Evolutionary conservation across 2,329 filamentous ascomycete genomes (phyloP), one percentile per base, ranked within the genome.

Genomic region (Gnomoniopsis smithogilvyi): DNA sequence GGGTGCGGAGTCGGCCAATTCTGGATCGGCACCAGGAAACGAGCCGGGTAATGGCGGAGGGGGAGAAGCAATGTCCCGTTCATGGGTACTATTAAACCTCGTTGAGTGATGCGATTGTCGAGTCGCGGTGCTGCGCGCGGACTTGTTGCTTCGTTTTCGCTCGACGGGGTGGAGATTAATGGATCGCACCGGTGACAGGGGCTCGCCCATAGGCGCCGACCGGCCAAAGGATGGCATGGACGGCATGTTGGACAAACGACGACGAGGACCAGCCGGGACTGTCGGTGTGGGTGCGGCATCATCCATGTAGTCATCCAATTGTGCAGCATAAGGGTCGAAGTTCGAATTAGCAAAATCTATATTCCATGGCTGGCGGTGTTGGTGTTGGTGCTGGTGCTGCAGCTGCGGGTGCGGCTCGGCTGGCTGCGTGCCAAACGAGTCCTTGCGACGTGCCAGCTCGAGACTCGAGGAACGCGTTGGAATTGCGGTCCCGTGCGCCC

Each of bases 241-340:
- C 24, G 71, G 73, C 14, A 67, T 70, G 62, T 69, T 67, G 38
- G 67, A 68, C 46, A 75, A 68, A 54, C 71, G 70, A 43, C 45
- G 45, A 26, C 92, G 85, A 58, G 93, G 91, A 6, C 93, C 93
- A 51, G 82, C 88, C 36, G 91, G 92, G 38, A 97, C 81, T 30
- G 87, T 93, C 6, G 94, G 94, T 41, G 89, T 94, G 15, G 94
- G 93, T 26, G 92, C 93, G 54, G 92, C 90, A 70, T 95, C 90
- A 46, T 56, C 54, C 34, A 56, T 21, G 74, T 88, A 86, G 66
- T 89, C 84, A 66, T 81, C 78, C 17, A 43, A 30, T 21, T 56
- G 46, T 36, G 46, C 17, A 33, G 22, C 24, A 11, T 43, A 45
- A 67, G 82, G 74, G 64, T 64, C 69, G 64, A 81, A 73, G 64